Conservation (phyloP, 2,329 filamentous ascomycete genomes). For the Aspergillus sp. region DNA sequence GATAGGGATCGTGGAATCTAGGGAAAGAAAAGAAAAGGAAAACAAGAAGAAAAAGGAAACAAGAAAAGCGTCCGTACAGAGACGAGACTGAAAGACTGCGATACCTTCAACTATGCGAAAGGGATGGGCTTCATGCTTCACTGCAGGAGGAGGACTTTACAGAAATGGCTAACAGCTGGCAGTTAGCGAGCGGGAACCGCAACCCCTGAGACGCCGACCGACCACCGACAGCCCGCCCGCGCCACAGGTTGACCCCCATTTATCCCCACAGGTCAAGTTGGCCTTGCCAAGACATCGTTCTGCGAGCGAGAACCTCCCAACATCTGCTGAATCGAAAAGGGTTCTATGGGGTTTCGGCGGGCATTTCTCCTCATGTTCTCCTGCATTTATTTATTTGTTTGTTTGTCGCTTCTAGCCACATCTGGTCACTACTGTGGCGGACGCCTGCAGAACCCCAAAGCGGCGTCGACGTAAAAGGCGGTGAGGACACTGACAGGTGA, state of each 20-base stretch:
- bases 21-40: conserved; percentile 5
- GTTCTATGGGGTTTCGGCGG: background rate
- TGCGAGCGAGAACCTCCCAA: background rate
- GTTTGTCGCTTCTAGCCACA: no score
- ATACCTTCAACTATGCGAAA: conserved; percentile 6
- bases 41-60: conserved; percentile 7
- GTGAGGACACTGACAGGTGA: no score
- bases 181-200: conserved; percentile 29
- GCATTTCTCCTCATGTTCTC: background rate
- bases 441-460: no score
- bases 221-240: conserved; percentile 19
- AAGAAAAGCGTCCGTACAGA: conserved; percentile 2
- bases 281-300: conserved; percentile 12
- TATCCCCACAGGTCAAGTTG: conserved; percentile 16
- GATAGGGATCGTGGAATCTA: conserved; percentile 8
- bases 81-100: conserved; percentile 4
- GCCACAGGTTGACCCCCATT: conserved; percentile 18
- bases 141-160: conserved; percentile 15
- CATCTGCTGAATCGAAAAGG: no score
- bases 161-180: conserved; percentile 27
- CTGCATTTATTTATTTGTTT: background rate
- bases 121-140: conserved; percentile 12
- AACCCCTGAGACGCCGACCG: conserved; percentile 24
- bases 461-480: no score
- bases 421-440: no score